A percentile compares a stretch with the other conserved stretches of the same genome.
phyloP scores from a whole-genome alignment of 495 filamentous ascomycete species.

The Neurospora sp. region DNA sequence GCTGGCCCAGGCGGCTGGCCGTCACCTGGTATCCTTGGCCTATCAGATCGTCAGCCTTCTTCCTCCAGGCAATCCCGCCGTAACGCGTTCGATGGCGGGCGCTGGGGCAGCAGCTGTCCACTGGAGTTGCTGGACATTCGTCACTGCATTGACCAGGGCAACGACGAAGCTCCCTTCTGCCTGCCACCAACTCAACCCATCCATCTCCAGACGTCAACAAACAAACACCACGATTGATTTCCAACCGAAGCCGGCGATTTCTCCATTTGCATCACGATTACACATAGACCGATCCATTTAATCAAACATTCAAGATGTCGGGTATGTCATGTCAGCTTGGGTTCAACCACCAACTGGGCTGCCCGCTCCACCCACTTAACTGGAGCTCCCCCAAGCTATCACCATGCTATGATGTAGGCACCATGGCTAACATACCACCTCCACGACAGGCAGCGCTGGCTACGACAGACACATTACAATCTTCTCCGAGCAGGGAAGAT shows the following conservation, averaged over 20 bases:
- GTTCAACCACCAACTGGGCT: conserved; percentile 7
- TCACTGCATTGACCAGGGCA: conserved; percentile 1
- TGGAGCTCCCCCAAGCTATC: not conserved
- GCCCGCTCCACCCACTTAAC: conserved; percentile 15
- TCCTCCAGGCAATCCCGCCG: conserved; percentile 28
- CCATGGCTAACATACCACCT: conserved; percentile 12
- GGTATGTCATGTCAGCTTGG: conserved; percentile 24
- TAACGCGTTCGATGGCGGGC: conserved; percentile 25
- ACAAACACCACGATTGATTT: not conserved
- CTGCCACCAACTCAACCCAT: conserved; percentile 6
- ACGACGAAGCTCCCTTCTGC: conserved; percentile 23
- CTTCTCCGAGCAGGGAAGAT: conserved; percentile 95
- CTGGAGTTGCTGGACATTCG: not conserved
- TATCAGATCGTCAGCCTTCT: conserved; percentile 14
- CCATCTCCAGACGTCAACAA: conserved; percentile 3
- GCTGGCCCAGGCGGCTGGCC: not conserved
- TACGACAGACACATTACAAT: conserved; percentile 99
- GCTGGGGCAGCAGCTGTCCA: conserved; percentile 15
- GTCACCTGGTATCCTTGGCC: not conserved
- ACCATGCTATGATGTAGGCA: not conserved
- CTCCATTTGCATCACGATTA: not conserved
- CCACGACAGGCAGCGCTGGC: conserved; percentile 70
- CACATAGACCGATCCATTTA: conserved; percentile 1
- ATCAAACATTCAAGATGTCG: conserved; percentile 32
- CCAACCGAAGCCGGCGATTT: not conserved